These are phyloP conservation scores for Russula foetens DNA, from an alignment of 768 basidiomycete genomes.

Conservation along the genomic window DNA sequence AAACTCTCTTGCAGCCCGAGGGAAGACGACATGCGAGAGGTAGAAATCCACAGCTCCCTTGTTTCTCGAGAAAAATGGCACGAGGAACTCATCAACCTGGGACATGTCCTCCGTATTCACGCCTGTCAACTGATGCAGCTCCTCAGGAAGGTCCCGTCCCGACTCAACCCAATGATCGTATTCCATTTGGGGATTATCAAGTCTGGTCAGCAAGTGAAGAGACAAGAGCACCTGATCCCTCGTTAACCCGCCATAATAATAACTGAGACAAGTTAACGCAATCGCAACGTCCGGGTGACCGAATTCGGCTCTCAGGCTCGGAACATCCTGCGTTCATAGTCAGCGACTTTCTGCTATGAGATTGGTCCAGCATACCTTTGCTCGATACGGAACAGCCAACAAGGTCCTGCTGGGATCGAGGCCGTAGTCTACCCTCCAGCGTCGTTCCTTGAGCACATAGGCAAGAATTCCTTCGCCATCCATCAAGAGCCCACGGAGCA, in stretches of 20 bases:
- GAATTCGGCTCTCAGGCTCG: too few species aligned
- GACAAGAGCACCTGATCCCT: conserved; percentile 30
- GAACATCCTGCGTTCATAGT: conserved; percentile 31
- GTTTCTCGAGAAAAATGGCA: conserved; percentile 32
- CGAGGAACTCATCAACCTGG: conserved; percentile 25
- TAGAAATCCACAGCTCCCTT: conserved; percentile 37
- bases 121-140: conserved; percentile 24
- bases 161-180: conserved; percentile 32
- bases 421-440: conserved; percentile 48
- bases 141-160: conserved; percentile 23
- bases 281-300: too few species aligned
- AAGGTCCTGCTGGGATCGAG: too few species aligned
- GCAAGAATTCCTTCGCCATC: conserved; percentile 30
- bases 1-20: too few species aligned
- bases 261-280: too few species aligned
- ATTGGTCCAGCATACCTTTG: conserved; percentile 23
- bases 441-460: conserved; percentile 30
- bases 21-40: too few species aligned
- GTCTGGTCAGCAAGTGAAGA: conserved; percentile 32
- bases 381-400: conserved; percentile 47
- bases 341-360: not conserved
- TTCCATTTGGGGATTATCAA: conserved; percentile 34
- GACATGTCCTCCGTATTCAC: not conserved
- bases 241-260: conserved; percentile 40
- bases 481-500: too few species aligned